A percentile compares a stretch with the other conserved stretches of the same genome.
phyloP scores from a whole-genome alignment of 169 alveolate genomes.

The Babesia ovis region DNA sequence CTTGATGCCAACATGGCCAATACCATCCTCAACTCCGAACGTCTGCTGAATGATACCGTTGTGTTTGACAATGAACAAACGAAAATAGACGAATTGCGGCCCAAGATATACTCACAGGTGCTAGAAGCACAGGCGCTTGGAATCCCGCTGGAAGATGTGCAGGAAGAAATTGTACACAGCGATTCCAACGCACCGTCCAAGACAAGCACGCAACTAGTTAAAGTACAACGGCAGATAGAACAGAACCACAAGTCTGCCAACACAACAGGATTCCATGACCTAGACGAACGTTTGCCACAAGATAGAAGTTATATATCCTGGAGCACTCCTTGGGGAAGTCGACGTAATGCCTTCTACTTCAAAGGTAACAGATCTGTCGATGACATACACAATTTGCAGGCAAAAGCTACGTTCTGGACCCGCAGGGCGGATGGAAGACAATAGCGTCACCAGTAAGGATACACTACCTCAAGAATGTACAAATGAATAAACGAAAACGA shows the following conservation, averaged over 20 bases:
- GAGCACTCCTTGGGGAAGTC: conserved; percentile 60
- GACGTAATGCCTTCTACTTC: conserved; percentile 54
- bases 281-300: conserved; percentile 26
- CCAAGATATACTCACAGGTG: conserved; percentile 33
- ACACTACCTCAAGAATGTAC: conserved; percentile 61
- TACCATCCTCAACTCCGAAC: conserved; percentile 52
- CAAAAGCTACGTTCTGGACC: conserved; percentile 46
- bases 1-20: conserved; percentile 45
- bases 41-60: conserved; percentile 48
- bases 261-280: conserved; percentile 23
- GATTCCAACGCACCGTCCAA: background rate
- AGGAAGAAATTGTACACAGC: background rate
- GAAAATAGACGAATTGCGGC: conserved; percentile 37
- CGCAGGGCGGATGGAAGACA: conserved; percentile 43
- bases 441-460: conserved; percentile 26
- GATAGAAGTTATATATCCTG: conserved; percentile 55
- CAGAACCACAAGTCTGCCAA: background rate
- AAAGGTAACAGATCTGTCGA: conserved; percentile 22
- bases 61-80: background rate
- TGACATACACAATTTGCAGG: conserved; percentile 11
- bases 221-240: conserved; percentile 3
- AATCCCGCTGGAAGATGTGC: conserved; percentile 18
- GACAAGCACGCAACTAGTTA: conserved; percentile 20
- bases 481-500: conserved; percentile 58
- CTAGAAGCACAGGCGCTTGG: conserved; percentile 45